phyloP scores from a whole-genome alignment of 805 yeast species.

The Scheffersomyces ergatensis region DNA sequence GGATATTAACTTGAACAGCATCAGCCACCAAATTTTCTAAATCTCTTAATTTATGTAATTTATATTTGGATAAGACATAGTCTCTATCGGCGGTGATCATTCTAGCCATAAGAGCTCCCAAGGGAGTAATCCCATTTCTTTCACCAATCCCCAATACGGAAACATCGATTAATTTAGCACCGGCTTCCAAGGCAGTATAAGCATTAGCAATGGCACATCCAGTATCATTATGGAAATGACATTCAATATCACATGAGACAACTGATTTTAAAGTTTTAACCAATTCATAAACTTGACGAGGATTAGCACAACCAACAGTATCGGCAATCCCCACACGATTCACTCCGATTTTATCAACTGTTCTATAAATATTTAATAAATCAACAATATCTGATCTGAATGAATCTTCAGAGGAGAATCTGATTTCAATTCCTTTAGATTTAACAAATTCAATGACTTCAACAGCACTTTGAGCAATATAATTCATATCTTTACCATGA shows the following conservation, averaged over 20 bases:
- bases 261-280: conserved; percentile 57
- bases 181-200: conserved; percentile 61
- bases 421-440: conserved; percentile 57
- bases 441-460: conserved; percentile 61
- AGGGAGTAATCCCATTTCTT: conserved; percentile 61
- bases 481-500: conserved; percentile 62
- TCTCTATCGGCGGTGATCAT: conserved; percentile 63
- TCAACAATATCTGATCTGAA: conserved; percentile 62
- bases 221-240: conserved; percentile 63
- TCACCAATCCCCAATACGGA: conserved; percentile 63
- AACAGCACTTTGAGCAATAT: conserved; percentile 53
- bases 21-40: conserved; percentile 59
- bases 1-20: conserved; percentile 56
- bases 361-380: conserved; percentile 54
- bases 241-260: conserved; percentile 57
- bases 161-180: conserved; percentile 58
- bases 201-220: conserved; percentile 67
- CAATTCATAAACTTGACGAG: conserved; percentile 60
- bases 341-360: conserved; percentile 62
- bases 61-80: conserved; percentile 56
- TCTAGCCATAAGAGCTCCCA: conserved; percentile 62
- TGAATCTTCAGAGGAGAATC: conserved; percentile 59
- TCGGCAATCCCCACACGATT: conserved; percentile 64
- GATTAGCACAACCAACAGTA: conserved; percentile 64
- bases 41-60: conserved; percentile 54